phyloP scores from a whole-genome alignment of 257 asterid genomes.

The Plantago ovata region DNA sequence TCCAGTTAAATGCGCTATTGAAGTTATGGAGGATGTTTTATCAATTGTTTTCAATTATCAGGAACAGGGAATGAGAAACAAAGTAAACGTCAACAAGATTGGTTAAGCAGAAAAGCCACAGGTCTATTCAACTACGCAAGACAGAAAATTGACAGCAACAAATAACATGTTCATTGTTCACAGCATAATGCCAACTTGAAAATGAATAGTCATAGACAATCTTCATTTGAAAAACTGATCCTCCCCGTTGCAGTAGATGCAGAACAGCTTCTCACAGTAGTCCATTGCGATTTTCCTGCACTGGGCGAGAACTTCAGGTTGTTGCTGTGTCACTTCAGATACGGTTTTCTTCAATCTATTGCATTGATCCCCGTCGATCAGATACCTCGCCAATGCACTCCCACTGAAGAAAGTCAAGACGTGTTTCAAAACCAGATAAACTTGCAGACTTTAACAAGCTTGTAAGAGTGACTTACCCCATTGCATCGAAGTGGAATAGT shows the following conservation, averaged over 20 bases:
- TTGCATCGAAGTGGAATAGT: constrained; percentile 1
- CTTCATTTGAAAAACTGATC: constrained; percentile 1
- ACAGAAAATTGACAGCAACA: too few species aligned
- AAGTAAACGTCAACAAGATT: too few species aligned
- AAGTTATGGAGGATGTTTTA: too few species aligned
- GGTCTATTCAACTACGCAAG: too few species aligned
- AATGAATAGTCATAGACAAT: background rate
- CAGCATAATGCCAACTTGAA: background rate
- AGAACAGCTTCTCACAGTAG: constrained; percentile 11
- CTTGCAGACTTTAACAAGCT: background rate
- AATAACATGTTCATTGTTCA: background rate
- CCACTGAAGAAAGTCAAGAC: constrained; percentile 12
- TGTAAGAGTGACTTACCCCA: constrained; percentile 10
- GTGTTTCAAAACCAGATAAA: background rate
- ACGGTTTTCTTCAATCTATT: constrained; percentile 24
- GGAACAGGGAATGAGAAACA: too few species aligned
- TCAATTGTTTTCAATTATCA: too few species aligned
- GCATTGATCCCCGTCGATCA: constrained; percentile 25
- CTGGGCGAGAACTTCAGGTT: constrained; percentile 13
- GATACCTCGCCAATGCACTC: constrained; percentile 22
- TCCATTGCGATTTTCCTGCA: constrained; percentile 9
- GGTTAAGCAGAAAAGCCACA: too few species aligned
- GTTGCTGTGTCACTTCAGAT: constrained; percentile 16
- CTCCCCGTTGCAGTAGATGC: background rate
- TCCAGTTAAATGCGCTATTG: too few species aligned